Percentiles rank a stretch among this genome's conserved stretches.
Evolutionary conservation across 2,329 filamentous ascomycete species (phyloP).

Genomic region (Geosmithia putterillii): DNA sequence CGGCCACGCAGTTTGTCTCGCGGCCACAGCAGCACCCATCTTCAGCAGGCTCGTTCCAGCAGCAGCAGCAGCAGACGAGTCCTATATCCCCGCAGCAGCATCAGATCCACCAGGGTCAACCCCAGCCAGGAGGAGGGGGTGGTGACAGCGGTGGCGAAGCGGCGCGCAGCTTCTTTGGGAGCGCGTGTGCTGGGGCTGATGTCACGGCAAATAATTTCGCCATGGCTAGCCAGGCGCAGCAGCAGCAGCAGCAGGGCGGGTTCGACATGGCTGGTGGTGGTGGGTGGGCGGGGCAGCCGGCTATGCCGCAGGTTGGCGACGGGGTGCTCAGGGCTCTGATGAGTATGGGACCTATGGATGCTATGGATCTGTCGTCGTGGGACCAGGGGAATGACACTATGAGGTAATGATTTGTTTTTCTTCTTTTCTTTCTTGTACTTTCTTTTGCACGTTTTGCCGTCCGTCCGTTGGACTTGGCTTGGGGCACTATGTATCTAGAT

Average conservation of each 20-base stretch:
- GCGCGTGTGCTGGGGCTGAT: too few species aligned
- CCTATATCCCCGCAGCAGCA: conserved; percentile 33
- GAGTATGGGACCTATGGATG: conserved; percentile 47
- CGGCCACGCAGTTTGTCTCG: conserved; percentile 8
- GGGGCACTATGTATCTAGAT: too few species aligned
- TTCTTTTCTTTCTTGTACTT: background rate
- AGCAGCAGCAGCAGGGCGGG: conserved; percentile 4
- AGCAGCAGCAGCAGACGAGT: too few species aligned
- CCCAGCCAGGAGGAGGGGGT: conserved; percentile 10
- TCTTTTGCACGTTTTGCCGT: background rate
- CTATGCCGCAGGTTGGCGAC: conserved; percentile 43
- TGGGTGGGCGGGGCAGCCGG: conserved; percentile 20
- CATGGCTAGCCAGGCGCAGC: too few species aligned
- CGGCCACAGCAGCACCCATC: conserved; percentile 20
- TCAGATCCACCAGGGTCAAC: conserved; percentile 19
- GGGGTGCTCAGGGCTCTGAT: conserved; percentile 44
- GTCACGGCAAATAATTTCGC: too few species aligned
- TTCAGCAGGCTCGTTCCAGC: too few species aligned
- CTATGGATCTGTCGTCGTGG: conserved; percentile 34
- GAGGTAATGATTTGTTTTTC: conserved; percentile 2
- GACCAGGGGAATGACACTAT: conserved; percentile 2
- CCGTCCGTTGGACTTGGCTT: too few species aligned
- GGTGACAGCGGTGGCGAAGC: conserved; percentile 5
- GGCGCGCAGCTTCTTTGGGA: conserved; percentile 2
- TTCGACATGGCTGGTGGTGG: conserved; percentile 30